Conservation (phyloP, 2,329 filamentous ascomycete genomes). For the Colletotrichum sp. region DNA sequence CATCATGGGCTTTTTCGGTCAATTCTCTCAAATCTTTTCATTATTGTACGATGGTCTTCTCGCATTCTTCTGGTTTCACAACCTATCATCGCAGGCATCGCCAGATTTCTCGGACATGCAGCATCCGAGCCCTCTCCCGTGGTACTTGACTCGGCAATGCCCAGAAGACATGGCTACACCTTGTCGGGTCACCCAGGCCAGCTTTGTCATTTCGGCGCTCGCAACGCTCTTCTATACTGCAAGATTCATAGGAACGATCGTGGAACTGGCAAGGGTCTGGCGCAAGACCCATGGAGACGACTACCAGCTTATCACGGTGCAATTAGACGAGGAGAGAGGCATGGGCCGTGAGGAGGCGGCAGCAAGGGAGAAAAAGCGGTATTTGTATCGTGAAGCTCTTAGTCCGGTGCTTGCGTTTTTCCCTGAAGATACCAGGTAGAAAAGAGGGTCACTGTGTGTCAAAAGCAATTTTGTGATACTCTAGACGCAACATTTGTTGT, state of each 20-base stretch:
- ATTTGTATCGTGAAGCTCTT: neutral
- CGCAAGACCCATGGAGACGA: neutral
- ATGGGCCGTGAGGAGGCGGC: neutral
- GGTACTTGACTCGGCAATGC: constrained; percentile 31
- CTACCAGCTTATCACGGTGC: neutral
- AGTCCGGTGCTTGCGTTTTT: constrained; percentile 16
- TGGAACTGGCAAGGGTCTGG: neutral
- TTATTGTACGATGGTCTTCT: constrained; percentile 33
- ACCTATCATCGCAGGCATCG: constrained; percentile 25
- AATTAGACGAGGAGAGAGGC: neutral
- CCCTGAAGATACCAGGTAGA: neutral
- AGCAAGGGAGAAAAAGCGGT: neutral
- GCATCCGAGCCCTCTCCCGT: constrained; percentile 29
- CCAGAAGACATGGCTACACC: neutral
- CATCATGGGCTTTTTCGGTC: constrained; percentile 22
- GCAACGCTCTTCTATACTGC: neutral
- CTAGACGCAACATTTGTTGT: neutral
- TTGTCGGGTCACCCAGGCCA: neutral
- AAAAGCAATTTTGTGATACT: neutral
- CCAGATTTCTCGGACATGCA: constrained; percentile 29
- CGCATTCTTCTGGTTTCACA: constrained; percentile 29
- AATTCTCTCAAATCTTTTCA: constrained; percentile 24
- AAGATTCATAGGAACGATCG: neutral
- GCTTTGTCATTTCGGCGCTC: neutral
- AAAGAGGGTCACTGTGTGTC: rapidly evolving